Evolutionary conservation across 208 protist genomes (phyloP).

Genomic region (Wallacemonas sp.): DNA sequence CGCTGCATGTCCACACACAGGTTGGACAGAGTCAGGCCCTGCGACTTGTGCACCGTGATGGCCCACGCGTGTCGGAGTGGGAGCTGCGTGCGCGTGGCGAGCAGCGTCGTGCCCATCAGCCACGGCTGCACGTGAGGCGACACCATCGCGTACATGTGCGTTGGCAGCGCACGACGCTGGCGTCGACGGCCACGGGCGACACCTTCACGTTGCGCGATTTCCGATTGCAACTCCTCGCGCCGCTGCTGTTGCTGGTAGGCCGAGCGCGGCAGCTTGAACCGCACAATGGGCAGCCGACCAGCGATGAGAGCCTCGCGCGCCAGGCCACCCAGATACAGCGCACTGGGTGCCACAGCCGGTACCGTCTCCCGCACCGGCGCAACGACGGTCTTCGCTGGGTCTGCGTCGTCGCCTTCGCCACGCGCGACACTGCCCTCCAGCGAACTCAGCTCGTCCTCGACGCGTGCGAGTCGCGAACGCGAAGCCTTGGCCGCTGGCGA

Average conservation of each 20-base stretch:
- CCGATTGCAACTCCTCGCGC: background rate
- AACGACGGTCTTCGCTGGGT: too few species aligned
- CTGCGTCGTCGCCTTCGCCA: background rate
- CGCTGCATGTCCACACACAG: constrained; percentile 60
- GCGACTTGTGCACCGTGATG: constrained; percentile 94
- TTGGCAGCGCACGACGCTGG: constrained; percentile 9
- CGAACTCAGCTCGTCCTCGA: constrained; percentile 3
- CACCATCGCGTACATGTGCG: constrained; percentile 41
- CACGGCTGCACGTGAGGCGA: constrained; percentile 36
- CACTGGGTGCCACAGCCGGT: background rate
- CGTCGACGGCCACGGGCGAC: background rate
- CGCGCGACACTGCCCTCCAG: constrained; percentile 8
- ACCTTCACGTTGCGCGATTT: background rate
- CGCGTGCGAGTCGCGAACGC: background rate
- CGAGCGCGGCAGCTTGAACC: constrained; percentile 25
- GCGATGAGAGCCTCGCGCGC: constrained; percentile 13
- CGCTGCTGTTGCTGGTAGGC: background rate
- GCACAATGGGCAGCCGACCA: constrained; percentile 45
- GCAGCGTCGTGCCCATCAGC: constrained; percentile 30
- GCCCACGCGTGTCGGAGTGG: constrained; percentile 94
- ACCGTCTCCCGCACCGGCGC: background rate
- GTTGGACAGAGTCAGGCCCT: constrained; percentile 82
- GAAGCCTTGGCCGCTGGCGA: background rate
- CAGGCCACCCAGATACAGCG: constrained; percentile 31
- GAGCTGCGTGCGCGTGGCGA: constrained; percentile 66